Evolutionary conservation across 78 protist genomes (phyloP), one percentile per base, ranked within the genome.

Genomic region (Dictyostelium citrinum): DNA sequence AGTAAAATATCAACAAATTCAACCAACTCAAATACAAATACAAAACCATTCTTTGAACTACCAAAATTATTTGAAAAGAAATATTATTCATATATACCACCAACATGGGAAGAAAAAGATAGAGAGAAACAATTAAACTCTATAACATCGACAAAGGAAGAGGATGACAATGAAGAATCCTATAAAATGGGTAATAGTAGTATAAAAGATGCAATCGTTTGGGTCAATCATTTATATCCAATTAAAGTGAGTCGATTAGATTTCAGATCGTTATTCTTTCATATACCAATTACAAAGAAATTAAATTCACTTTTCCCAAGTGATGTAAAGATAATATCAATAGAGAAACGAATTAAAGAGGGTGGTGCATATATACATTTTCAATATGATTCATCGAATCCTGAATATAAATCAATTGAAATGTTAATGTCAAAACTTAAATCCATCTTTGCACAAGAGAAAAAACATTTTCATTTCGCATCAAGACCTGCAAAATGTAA

Each of bases 281-380:
- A 88, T 41, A 88, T 88, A 20, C 93, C 93, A 1, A 88, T 88
- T n/a, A 88, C 93, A 12, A 22, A 58, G 37, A 33, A 55, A 49
- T n/a, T 88, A 14, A 51, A 49, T 17, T 12, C 84, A 24, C 41
- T 88, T 35, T 79, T 88, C 31, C 93, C 93, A 67, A 51, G 68
- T 45, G 85, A 88, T 24, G 51, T 88, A 12, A 60, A 88, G 46
- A 88, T 88, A 22, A 17, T 88, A 16, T 88, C 93, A 27, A 49
- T 88, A 46, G 93, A 88, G n/a, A 76, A 78, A 67, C 45, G 93
- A 43, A 68, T 88, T 29, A 88, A 88, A 78, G 93, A 88, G 77
- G 93, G 93, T 88, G 93, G 93, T 45, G 93, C 93, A 1, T 88
- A 88, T 35, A 78, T 88, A 29, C 85, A 88, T 49, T 88, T 88